phyloP scores from a whole-genome alignment of 306 rosid genomes.

The Potentilla sterilis region DNA sequence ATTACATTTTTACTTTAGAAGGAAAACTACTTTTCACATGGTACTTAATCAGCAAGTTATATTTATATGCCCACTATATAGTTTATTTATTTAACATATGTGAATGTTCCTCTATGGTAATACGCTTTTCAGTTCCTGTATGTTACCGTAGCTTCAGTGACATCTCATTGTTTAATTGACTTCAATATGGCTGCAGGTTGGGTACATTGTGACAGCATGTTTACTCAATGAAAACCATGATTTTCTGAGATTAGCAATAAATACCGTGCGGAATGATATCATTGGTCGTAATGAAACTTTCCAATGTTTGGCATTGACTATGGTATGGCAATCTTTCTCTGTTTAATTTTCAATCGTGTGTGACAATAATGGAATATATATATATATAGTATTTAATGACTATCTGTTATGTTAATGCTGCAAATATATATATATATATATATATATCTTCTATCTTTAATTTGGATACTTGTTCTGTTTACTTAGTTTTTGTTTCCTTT shows the following conservation, averaged over 20 bases:
- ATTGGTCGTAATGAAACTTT: constrained; percentile 99
- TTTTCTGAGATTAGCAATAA: constrained; percentile 96
- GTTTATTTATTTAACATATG: neutral
- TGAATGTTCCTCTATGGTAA: neutral
- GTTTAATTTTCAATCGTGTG: neutral
- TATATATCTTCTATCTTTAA: neutral
- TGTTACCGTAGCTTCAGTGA: constrained; percentile 9
- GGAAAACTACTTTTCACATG: neutral
- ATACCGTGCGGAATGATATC: constrained; percentile 94
- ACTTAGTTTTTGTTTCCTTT: neutral
- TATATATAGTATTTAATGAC: neutral
- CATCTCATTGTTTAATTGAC: constrained; percentile 17
- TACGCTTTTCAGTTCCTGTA: neutral
- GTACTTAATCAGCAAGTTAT: neutral
- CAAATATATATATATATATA: neutral
- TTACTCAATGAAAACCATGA: constrained; percentile 99
- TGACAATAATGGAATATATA: neutral
- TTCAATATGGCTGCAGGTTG: constrained; percentile 76
- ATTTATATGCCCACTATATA: neutral
- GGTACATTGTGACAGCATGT: constrained; percentile 93
- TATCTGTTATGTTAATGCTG: neutral
- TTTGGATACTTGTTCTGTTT: constrained; percentile 7
- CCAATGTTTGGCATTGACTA: constrained; percentile 95
- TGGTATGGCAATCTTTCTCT: constrained; percentile 60
- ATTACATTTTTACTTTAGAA: neutral